A percentile compares a stretch with the other conserved stretches of the same genome.
Evolutionary conservation across 768 basidiomycete species (phyloP).

Genomic region (Kwoniella sp.): DNA sequence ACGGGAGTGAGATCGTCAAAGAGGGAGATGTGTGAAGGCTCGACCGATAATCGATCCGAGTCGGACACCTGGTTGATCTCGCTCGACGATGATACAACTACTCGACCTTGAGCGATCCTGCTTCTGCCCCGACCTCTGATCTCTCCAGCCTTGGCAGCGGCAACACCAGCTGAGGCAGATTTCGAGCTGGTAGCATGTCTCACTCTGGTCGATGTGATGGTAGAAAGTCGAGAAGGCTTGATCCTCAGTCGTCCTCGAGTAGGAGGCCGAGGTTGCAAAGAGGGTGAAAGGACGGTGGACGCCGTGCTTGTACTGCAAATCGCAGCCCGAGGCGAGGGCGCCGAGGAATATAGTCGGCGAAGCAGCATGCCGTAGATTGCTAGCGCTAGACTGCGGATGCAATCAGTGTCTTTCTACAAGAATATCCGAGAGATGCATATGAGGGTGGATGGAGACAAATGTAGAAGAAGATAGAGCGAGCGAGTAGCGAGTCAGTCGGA

Average conservation of each 20-base stretch:
- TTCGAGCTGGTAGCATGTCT: neutral
- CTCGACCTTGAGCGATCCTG: neutral
- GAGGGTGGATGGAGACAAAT: neutral
- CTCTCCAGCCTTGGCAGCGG: neutral
- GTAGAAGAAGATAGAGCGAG: constrained; percentile 4
- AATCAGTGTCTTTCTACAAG: neutral
- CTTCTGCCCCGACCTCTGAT: constrained; percentile 5
- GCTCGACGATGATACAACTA: neutral
- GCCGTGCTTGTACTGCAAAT: constrained; percentile 1
- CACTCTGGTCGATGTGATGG: neutral
- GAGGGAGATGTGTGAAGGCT: constrained; percentile 5
- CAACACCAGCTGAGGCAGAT: neutral
- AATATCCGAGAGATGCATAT: neutral
- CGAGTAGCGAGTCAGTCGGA: constrained; percentile 2
- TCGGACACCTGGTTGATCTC: constrained; percentile 10
- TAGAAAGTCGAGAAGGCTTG: constrained; percentile 20
- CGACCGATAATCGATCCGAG: constrained; percentile 5
- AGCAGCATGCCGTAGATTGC: constrained; percentile 20
- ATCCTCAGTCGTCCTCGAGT: constrained; percentile 22
- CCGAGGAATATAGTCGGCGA: constrained; percentile 38
- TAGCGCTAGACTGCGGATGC: neutral
- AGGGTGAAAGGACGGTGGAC: constrained; percentile 5
- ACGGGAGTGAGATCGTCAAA: constrained; percentile 13
- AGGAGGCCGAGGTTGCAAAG: constrained; percentile 9
- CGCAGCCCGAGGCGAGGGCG: constrained; percentile 20